phyloP scores from a whole-genome alignment of 2,329 filamentous ascomycete species.

The Tolypocladium album region DNA sequence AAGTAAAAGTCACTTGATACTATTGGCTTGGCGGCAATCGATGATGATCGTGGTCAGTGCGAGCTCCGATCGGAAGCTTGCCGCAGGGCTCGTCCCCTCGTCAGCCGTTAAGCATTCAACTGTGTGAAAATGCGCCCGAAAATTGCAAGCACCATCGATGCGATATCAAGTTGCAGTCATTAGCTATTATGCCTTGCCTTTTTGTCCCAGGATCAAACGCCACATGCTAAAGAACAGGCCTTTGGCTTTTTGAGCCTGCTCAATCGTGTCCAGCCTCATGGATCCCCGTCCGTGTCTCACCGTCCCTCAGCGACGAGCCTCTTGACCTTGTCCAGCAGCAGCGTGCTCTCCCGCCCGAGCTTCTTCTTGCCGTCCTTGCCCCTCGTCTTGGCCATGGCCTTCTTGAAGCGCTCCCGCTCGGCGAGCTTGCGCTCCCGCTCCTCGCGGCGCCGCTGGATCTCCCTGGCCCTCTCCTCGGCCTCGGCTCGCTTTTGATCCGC shows the following conservation, averaged over 20 bases:
- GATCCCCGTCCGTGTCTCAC: not conserved
- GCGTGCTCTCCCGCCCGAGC: constrained; percentile 68
- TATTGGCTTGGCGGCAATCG: not conserved
- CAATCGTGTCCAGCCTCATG: too few species aligned
- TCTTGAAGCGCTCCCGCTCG: constrained; percentile 52
- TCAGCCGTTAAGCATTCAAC: not conserved
- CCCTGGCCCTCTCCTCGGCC: constrained; percentile 29
- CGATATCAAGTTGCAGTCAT: not conserved
- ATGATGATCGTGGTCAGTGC: not conserved
- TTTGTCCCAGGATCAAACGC: not conserved
- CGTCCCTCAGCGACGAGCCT: constrained; percentile 46
- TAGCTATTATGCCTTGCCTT: not conserved
- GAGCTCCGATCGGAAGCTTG: not conserved
- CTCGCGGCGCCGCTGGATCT: constrained; percentile 38
- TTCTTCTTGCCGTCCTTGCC: constrained; percentile 68
- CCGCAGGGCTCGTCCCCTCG: not conserved
- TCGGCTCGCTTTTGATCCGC: constrained; percentile 31
- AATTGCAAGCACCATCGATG: not conserved
- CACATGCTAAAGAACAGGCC: not conserved
- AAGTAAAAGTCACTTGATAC: not conserved
- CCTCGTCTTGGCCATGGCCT: constrained; percentile 63
- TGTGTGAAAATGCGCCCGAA: not conserved
- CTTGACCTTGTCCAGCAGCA: constrained; percentile 69
- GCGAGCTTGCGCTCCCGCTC: constrained; percentile 57
- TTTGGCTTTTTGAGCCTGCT: not conserved